These are phyloP conservation scores for Tubosaeta brunneosetosa DNA, from an alignment of 768 basidiomycete genomes.

Conservation along the genomic window DNA sequence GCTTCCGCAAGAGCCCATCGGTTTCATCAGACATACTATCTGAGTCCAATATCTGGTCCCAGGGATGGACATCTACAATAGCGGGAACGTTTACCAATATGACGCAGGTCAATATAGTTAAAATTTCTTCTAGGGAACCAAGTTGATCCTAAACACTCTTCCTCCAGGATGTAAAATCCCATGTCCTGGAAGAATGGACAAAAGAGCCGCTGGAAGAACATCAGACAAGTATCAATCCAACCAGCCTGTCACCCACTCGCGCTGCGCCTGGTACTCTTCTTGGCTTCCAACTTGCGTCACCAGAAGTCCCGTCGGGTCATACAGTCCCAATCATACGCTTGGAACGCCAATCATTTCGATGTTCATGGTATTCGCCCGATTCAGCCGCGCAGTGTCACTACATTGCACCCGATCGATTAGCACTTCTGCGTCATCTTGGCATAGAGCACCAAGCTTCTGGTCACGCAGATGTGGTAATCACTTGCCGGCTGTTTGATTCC, in stretches of 20 bases:
- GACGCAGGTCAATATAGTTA: background rate
- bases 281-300: background rate
- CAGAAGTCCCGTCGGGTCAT: background rate
- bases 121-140: background rate
- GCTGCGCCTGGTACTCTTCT: background rate
- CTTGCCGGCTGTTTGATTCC: slow-evolving; percentile 11
- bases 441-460: slow-evolving; percentile 12
- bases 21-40: background rate
- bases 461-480: background rate
- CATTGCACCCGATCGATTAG: background rate
- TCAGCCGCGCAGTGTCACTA: slow-evolving; percentile 1
- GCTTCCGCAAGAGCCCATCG: background rate
- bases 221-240: background rate
- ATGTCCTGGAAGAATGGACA: background rate
- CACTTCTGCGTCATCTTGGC: slow-evolving; percentile 17
- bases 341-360: background rate
- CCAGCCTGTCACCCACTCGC: background rate
- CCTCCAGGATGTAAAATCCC: background rate
- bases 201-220: background rate
- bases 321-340: background rate
- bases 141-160: background rate
- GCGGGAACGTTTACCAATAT: background rate
- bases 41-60: no score
- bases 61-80: background rate
- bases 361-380: slow-evolving; percentile 13